Percentiles rank a stretch among this genome's conserved stretches.
Evolutionary conservation across 441 rosid genomes (phyloP).

Genomic region (Gossypium lobatum): DNA sequence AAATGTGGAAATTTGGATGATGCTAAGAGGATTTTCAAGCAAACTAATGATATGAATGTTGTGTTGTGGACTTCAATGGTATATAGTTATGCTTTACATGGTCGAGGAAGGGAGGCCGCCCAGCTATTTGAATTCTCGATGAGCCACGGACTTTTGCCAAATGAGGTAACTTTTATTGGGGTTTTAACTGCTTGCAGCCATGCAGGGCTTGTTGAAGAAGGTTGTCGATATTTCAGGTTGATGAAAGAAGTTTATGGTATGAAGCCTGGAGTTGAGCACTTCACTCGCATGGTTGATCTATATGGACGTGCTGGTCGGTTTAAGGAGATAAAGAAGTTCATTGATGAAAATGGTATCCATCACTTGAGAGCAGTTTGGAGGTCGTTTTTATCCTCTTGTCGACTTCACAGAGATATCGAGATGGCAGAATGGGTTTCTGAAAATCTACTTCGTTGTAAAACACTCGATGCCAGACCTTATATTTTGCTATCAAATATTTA

Average conservation of each 20-base stretch:
- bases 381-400: constrained; percentile 30
- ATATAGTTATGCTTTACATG: constrained; percentile 28
- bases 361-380: constrained; percentile 24
- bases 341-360: constrained; percentile 22
- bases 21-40: not conserved
- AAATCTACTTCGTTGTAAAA: constrained; percentile 18
- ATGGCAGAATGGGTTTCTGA: constrained; percentile 24
- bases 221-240: constrained; percentile 21
- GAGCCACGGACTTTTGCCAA: constrained; percentile 23
- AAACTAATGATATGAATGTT: constrained; percentile 14
- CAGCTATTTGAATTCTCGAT: constrained; percentile 16
- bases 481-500: constrained; percentile 23
- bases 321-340: constrained; percentile 24
- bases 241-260: constrained; percentile 31
- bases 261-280: constrained; percentile 29
- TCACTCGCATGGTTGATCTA: constrained; percentile 33
- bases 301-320: constrained; percentile 32
- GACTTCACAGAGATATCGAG: constrained; percentile 20
- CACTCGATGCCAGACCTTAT: constrained; percentile 28
- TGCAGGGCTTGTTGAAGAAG: constrained; percentile 29
- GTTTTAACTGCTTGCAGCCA: constrained; percentile 37
- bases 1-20: constrained; percentile 27
- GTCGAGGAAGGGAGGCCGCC: constrained; percentile 27
- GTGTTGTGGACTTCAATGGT: constrained; percentile 32
- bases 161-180: constrained; percentile 28